Evolutionary conservation across 176 grass and related monocot genomes (phyloP), one percentile per base, ranked within the genome.

Genomic region (Eleusine indica): DNA sequence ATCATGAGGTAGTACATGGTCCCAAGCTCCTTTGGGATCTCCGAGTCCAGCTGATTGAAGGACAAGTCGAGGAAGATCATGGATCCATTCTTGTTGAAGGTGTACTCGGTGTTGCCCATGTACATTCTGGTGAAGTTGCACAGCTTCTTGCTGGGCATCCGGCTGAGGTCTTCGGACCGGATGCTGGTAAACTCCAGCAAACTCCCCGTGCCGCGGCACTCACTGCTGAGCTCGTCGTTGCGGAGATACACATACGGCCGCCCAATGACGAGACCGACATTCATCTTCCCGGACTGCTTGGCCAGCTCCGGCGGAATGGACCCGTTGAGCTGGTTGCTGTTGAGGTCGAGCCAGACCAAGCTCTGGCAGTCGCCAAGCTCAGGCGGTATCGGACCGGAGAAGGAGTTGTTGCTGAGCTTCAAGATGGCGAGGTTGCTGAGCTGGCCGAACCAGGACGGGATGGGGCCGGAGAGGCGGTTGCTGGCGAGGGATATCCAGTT

Each of bases 51-150:
- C 78, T 94, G 88, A 87, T 97, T 97, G 46, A 87, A 94, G 7
- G 95, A 97, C 80, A 97, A 90, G 78, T 97, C 95, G 9, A 97
- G 84, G 63, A 97, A 97, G 71, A 97, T 97, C 92, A 97, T 94
- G 40, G 95, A 94, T 37, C 95, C 95, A 75, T 97, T 97, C 78
- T 97, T 94, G 71, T 79, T 91, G 87, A 97, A 97, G 11, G 92
- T 97, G 41, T 90, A 94, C 73, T 88, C 88, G 0, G 86, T 97
- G 87, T 83, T 97, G n/a, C 95, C 95, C 88, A 97, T 89, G 71
- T 97, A 97, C 73, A 93, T 44, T 82, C 95, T 64, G 8, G 86
- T 93, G 86, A 94, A 97, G 82, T 97, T 94, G 83, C 95, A 97
- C 29, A 93, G 60, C 68, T 77, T 77, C 86, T 92, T 90, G 83